A percentile compares a stretch with the other conserved stretches of the same genome.
Conservation (phyloP, 108 stramenopile genomes). For the Schizochytrium sp. region DNA sequence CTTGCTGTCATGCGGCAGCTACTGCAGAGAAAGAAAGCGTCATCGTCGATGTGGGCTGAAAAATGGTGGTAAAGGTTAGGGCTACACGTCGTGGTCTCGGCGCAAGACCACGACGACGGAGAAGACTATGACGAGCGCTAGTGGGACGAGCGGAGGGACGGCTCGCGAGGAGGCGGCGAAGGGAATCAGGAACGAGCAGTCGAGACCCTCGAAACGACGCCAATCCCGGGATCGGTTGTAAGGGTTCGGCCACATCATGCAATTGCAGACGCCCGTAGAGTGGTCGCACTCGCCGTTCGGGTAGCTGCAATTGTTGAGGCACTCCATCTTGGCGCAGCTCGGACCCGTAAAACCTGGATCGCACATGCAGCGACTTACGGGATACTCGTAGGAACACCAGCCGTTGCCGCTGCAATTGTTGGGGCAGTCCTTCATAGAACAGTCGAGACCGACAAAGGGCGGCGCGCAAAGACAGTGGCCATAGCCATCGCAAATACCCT, state of each 20-base stretch:
- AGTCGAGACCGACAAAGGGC: conserved; percentile 70
- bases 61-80: background rate
- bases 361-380: conserved; percentile 67
- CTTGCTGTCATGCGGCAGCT: no score
- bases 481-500: conserved; percentile 79
- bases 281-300: conserved; percentile 67
- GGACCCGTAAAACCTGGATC: conserved; percentile 66
- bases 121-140: background rate
- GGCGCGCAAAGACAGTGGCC: conserved; percentile 75
- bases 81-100: background rate
- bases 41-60: no score
- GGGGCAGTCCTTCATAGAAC: conserved; percentile 61
- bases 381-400: conserved; percentile 76
- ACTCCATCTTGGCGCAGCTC: conserved; percentile 55
- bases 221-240: conserved; percentile 56
- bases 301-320: conserved; percentile 73
- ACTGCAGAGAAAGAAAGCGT: no score
- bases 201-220: conserved; percentile 51
- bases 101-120: background rate
- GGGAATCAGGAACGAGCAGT: conserved; percentile 52
- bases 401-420: conserved; percentile 67
- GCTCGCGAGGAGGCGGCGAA: conserved; percentile 11
- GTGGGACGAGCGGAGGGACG: background rate
- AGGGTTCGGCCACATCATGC: conserved; percentile 54
- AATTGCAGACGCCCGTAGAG: conserved; percentile 59